Percentiles rank a stretch among this genome's conserved stretches.
These are phyloP conservation scores for Trichosporon coremiiforme DNA, from an alignment of 1,284 basidiomycete genomes.

Conservation along the genomic window DNA sequence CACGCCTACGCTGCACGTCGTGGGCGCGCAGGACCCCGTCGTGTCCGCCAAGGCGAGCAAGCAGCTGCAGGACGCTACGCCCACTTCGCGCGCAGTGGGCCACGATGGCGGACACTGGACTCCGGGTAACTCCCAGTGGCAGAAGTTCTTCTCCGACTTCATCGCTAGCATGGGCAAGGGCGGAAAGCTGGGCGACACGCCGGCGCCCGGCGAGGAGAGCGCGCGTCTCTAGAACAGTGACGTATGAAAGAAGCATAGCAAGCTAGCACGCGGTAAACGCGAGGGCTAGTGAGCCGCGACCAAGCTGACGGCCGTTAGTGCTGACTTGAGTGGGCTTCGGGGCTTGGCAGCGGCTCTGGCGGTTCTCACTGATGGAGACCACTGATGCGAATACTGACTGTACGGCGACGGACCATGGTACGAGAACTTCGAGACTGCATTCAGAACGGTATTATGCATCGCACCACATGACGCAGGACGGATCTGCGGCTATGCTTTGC, in stretches of 20 bases:
- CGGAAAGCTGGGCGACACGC: not conserved
- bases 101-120: constrained; percentile 48
- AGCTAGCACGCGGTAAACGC: too few species aligned
- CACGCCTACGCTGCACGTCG: constrained; percentile 68
- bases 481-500: not conserved
- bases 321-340: too few species aligned
- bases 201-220: not conserved
- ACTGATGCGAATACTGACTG: too few species aligned
- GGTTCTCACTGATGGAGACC: too few species aligned
- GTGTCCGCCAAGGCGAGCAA: constrained; percentile 72
- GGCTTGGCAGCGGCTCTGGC: too few species aligned
- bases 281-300: too few species aligned
- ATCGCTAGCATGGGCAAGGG: not conserved
- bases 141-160: constrained; percentile 3
- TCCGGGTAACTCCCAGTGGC: not conserved
- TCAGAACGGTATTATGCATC: too few species aligned
- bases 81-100: constrained; percentile 46
- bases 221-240: not conserved
- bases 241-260: too few species aligned
- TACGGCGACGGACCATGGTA: too few species aligned
- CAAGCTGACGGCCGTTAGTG: too few species aligned
- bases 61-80: constrained; percentile 65
- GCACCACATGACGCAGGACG: too few species aligned
- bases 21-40: constrained; percentile 78
- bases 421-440: too few species aligned